Base-by-base conservation (phyloP, 192 early-diverging fungal species). In the Mortierella antarctica region DNA sequence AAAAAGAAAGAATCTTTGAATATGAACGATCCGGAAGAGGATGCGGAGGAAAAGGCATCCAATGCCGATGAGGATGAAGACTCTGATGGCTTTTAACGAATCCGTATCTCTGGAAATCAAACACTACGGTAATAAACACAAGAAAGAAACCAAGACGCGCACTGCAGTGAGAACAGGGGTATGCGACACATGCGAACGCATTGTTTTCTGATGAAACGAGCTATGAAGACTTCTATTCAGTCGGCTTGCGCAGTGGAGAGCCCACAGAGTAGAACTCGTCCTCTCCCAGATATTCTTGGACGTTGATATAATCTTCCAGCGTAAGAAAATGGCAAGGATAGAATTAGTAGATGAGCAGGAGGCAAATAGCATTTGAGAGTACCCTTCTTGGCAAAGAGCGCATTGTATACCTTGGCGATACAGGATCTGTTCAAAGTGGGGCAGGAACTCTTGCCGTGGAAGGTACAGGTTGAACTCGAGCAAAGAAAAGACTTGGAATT, bases 381-480 rank as follows among this genome's bases (percentile, higher is more conserved):
- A 18, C 42, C 17, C 23, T 55, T 18, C 47, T 46, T 55, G 17
- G 9, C n/a, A 15, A 14, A 40, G 21, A 18, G 44, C 1, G 39
- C 11, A 48, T 21, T 31, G 65, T 79, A 57, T 86, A 86, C 91
- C 91, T 65, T 87, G 73, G 8, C 84, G 84, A 49, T 88, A 84
- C 44, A 95, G 88, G 78, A 98, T 93, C 54, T 93, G 90, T 65
- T 95, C 89, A 66, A 99, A 91, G 78, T 99, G 98, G 1, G 98
- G 97, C 89, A 95, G 90, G 48, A 98, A 92, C 82, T 98, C 96
- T 72, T 90, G 88, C 20, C 88, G 77, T 1, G 98, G 94, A 17
- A 98, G 73, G 84, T 93, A 98, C 17, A 99, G 83, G 18, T 89
- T 93, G 77, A 99, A 99, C 21, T 96, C 95, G 44, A 99, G 89